Base-by-base conservation (phyloP, 306 rosid species). In the Castanopsis chinensis region DNA sequence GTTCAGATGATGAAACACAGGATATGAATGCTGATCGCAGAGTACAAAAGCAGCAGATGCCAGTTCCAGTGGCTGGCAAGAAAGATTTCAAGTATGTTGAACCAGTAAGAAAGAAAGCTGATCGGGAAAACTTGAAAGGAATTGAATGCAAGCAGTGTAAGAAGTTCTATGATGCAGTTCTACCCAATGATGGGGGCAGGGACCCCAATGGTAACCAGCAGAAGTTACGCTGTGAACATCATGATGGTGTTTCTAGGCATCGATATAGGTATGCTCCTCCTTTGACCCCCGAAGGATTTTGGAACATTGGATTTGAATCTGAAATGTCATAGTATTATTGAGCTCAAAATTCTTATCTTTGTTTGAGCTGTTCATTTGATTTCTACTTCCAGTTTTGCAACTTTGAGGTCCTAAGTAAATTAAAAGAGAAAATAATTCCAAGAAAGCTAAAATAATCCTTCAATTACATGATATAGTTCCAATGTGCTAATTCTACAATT, bases 231-330 rank as follows among this genome's bases (percentile, higher is more conserved):
- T 92, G 98, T 78, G 99, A 95, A 69, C 98, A 93, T 79, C 97
- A 81, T 82, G 97, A 95, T 76, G 99, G 99, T 80, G 98, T 91
- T 90, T 95, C 98, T 68, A 91, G 98, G 87, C 97, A 93, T 85
- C 91, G 97, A 57, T 93, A 95, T 78, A 89, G 86, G 92, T 91
- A 93, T 87, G 92, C 76, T 85, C 98, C 99, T 52, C 97, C 96
- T 72, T 33, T 91, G 90, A 95, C 99, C 73, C 99, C 99, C 0
- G 99, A 95, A 88, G 99, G 99, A 80, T 95, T 91, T 88, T 95
- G 99, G 97, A 95, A 95, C 74, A 92, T 95, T 83, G 99, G 97
- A 71, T 95, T 95, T 86, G 98, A 95, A 77, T 95, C 99, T 73
- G 99, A 95, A 88, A 84, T 88, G 79, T 90, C 76, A 80, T 54